Conservation (phyloP, 768 basidiomycete species). For the Termitomyces sp. region DNA sequence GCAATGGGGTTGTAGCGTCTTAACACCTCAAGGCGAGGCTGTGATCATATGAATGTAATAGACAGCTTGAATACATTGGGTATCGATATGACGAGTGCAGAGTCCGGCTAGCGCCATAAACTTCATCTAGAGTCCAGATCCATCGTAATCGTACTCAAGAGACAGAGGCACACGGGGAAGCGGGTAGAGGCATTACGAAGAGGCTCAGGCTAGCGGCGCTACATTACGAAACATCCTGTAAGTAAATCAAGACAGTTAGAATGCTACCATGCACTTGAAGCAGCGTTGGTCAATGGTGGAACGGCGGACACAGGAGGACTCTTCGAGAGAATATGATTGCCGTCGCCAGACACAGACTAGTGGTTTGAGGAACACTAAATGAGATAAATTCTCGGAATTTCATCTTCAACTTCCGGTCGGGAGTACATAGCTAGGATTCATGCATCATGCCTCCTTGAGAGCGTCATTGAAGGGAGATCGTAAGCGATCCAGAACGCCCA, state of each 20-base stretch:
- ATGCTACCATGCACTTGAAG: too few species aligned
- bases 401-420: too few species aligned
- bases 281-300: too few species aligned
- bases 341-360: too few species aligned
- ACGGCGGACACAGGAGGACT: too few species aligned
- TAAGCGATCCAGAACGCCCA: not conserved
- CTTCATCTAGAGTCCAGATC: not conserved
- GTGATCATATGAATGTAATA: not conserved
- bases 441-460: not conserved
- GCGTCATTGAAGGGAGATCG: not conserved
- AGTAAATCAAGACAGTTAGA: too few species aligned
- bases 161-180: not conserved
- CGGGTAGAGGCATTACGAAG: not conserved
- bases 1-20: not conserved
- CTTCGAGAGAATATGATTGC: too few species aligned
- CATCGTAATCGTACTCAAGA: not conserved
- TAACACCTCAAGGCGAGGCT: not conserved
- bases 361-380: too few species aligned
- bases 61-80: not conserved
- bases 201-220: too few species aligned
- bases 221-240: too few species aligned
- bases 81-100: not conserved
- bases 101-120: not conserved
- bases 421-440: not conserved
- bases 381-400: too few species aligned